Percentiles rank a stretch among this genome's conserved stretches.
Conservation (phyloP, 345 rosid genomes). For the Melastoma malabathricum region DNA sequence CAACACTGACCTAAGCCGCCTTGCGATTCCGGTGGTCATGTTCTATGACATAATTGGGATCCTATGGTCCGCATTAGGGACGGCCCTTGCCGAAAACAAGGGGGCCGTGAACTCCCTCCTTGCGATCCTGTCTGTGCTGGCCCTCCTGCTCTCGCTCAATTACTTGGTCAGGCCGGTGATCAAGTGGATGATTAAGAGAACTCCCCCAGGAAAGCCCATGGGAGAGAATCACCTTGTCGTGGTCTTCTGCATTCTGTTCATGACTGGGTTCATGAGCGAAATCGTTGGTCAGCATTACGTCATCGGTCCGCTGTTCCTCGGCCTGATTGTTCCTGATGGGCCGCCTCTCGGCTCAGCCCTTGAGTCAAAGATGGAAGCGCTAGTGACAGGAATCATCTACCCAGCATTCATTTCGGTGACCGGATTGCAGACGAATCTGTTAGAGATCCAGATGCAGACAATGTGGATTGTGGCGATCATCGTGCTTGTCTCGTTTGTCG, state of each 20-base stretch:
- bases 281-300: conserved; percentile 8
- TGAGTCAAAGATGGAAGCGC: conserved; percentile 14
- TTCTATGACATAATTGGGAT: conserved; percentile 11
- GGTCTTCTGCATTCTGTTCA: conserved; percentile 10
- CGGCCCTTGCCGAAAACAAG: not conserved
- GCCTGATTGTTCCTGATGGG: conserved; percentile 33
- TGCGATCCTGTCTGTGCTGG: not conserved
- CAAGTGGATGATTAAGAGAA: conserved; percentile 13
- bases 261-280: conserved; percentile 6
- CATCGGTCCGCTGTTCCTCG: conserved; percentile 22
- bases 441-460: not conserved
- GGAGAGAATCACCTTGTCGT: conserved; percentile 1
- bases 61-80: not conserved
- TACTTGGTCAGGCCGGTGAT: conserved; percentile 16
- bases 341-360: conserved; percentile 33
- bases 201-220: conserved; percentile 15
- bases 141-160: conserved; percentile 1
- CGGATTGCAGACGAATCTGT: conserved; percentile 13
- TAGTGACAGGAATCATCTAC: conserved; percentile 13
- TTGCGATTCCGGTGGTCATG: conserved; percentile 23
- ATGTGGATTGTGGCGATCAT: not conserved
- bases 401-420: conserved; percentile 15
- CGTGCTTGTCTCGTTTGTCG: conserved; percentile 3
- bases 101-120: not conserved
- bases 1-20: conserved; percentile 28